Evolutionary conservation across 176 grass and related monocot species (phyloP).

Genomic region (Oryza punctata): DNA sequence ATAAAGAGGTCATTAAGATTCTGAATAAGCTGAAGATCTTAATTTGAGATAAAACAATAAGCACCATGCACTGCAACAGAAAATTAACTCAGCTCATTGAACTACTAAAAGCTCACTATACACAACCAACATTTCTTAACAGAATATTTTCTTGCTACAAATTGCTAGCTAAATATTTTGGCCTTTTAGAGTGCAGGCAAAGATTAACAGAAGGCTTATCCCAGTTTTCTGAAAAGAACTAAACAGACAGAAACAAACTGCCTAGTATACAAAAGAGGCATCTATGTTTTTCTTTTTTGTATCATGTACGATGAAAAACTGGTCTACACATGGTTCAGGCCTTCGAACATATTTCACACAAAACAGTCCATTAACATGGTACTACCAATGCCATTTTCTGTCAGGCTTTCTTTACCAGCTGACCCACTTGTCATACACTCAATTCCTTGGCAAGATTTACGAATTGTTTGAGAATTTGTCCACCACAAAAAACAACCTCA

Average conservation of each 20-base stretch:
- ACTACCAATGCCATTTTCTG: not conserved
- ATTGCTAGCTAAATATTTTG: not conserved
- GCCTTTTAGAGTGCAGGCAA: not conserved
- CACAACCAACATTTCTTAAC: not conserved
- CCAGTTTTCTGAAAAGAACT: not conserved
- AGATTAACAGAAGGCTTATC: not conserved
- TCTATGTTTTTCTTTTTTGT: too few relatives aligned
- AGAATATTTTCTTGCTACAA: not conserved
- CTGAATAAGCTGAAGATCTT: not conserved
- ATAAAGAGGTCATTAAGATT: conserved; percentile 17
- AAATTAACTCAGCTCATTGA: not conserved
- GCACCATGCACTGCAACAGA: conserved; percentile 6
- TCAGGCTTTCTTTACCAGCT: not conserved
- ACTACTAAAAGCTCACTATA: not conserved
- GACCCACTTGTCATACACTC: not conserved
- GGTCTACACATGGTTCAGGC: not conserved
- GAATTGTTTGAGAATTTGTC: too few relatives aligned
- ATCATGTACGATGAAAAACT: not conserved
- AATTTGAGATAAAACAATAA: conserved; percentile 4
- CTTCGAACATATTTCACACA: not conserved
- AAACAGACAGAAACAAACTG: not conserved
- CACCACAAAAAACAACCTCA: too few relatives aligned
- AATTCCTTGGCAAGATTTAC: not conserved
- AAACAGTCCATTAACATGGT: not conserved
- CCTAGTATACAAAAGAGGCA: too few relatives aligned